Evolutionary conservation across 306 rosid species (phyloP).

Genomic region (Oemleria cerasiformis): DNA sequence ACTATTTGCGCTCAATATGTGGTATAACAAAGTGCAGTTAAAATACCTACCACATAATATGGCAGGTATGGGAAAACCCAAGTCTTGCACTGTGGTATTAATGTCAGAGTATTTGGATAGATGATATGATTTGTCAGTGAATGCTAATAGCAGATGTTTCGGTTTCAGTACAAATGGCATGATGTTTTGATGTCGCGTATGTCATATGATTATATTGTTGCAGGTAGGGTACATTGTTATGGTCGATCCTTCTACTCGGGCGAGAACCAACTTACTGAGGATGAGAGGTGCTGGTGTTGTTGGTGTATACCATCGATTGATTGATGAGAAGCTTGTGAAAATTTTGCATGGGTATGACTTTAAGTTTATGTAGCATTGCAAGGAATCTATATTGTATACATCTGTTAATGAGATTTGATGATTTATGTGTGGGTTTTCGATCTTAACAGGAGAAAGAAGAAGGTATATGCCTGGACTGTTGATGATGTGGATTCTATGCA

Average conservation of each 20-base stretch:
- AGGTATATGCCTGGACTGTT: slow-evolving; percentile 88
- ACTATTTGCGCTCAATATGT: too few species aligned
- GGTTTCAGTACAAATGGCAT: neutral
- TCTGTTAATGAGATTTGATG: slow-evolving; percentile 11
- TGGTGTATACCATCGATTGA: slow-evolving; percentile 79
- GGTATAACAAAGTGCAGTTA: too few species aligned
- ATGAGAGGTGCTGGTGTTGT: slow-evolving; percentile 80
- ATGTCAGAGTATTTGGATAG: neutral
- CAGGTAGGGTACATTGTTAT: slow-evolving; percentile 94
- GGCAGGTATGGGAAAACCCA: too few species aligned
- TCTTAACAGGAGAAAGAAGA: slow-evolving; percentile 61
- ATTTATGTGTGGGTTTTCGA: slow-evolving; percentile 11
- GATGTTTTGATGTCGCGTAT: neutral
- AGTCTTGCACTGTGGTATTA: neutral
- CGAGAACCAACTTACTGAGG: slow-evolving; percentile 63
- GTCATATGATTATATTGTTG: slow-evolving; percentile 5
- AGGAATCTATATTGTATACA: too few species aligned
- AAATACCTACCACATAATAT: too few species aligned
- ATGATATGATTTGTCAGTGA: too few species aligned
- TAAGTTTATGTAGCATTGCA: slow-evolving; percentile 8
- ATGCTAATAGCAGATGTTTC: neutral
- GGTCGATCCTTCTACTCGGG: slow-evolving; percentile 65
- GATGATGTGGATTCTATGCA: slow-evolving; percentile 73
- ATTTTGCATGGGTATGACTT: slow-evolving; percentile 59
- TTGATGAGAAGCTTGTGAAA: slow-evolving; percentile 69